Percentiles rank a stretch among this genome's conserved stretches.
These are phyloP conservation scores for Sugiyamaella lignohabitans DNA, from an alignment of 805 yeast species.

Conservation along the genomic window DNA sequence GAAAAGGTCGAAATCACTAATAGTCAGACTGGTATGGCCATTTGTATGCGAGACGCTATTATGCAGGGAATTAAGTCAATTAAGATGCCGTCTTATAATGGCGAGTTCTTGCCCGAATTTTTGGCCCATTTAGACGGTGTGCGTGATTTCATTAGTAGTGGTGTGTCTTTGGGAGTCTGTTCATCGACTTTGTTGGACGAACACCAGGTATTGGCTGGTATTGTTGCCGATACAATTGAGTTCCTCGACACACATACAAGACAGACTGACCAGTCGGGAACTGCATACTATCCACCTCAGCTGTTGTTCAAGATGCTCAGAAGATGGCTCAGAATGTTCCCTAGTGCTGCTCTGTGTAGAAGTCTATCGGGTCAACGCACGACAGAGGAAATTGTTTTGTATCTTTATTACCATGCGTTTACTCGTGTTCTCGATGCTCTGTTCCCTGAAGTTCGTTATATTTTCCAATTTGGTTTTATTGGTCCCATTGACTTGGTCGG, in stretches of 20 bases:
- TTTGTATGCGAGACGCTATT: conserved; percentile 26
- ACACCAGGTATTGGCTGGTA: conserved; percentile 11
- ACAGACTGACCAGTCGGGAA: conserved; percentile 9
- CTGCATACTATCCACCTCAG: conserved; percentile 19
- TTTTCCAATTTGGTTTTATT: conserved; percentile 32
- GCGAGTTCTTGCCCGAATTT: conserved; percentile 28
- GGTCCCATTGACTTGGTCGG: conserved; percentile 33
- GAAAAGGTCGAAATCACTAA: conserved; percentile 19
- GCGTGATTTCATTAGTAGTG: conserved; percentile 13
- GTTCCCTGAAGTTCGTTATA: conserved; percentile 34
- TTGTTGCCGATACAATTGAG: conserved; percentile 11
- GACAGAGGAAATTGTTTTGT: conserved; percentile 23
- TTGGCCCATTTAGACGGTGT: conserved; percentile 20
- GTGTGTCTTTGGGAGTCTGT: neutral
- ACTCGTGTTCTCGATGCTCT: conserved; percentile 32
- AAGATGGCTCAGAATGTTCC: conserved; percentile 26
- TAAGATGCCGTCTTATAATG: conserved; percentile 30
- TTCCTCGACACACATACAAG: conserved; percentile 15
- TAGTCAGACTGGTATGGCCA: conserved; percentile 21
- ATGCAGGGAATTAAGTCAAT: conserved; percentile 32
- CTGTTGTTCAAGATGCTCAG: conserved; percentile 21
- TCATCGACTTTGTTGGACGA: conserved; percentile 6
- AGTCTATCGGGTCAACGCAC: conserved; percentile 4
- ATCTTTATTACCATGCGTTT: conserved; percentile 32
- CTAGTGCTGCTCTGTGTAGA: conserved; percentile 19